Base-by-base conservation (phyloP, 2,329 filamentous ascomycete species). In the Phoma sp. region DNA sequence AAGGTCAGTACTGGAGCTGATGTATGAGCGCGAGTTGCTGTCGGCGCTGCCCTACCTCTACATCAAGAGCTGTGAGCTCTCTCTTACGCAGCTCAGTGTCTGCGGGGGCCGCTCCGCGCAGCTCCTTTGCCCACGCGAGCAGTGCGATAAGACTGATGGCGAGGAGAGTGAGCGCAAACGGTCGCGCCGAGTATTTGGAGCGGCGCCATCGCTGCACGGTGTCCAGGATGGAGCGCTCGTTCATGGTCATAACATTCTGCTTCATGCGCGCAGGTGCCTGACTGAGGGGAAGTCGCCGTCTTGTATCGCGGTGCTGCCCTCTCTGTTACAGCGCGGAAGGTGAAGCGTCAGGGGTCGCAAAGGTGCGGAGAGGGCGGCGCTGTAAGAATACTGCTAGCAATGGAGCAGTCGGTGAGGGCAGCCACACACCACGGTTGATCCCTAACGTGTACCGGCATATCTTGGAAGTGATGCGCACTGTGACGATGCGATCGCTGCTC, bases 101-200 rank as follows among this genome's bases (percentile, higher is more conserved):
- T 8, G 57, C 27, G 27, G 27, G 40, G 13, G 40, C 7, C 18
- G 13, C 32, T 2, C 41, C 39, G 30, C 52, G 51, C 44, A 43
- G 60, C 27, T 55, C 59, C 39, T 64, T 66, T 6, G 61, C 59
- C 66, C 65, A 71, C 38, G 68, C 66, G 24, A 72, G 53, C 47
- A 70, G 37, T n/a, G 61, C 50, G 22, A 74, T 64, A 14, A 66
- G 60, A 13, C 65, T 47, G 5, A 75, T 60, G 30, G 66, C 70
- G 49, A 67, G 57, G 32, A 74, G 60, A 9, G 71, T 75, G 52
- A 73, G 69, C 25, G 66, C 66, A 45, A 75, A 75, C 8, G 72
- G 71, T n/a, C 72, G 71, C 43, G 69, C 69, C 29, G 72, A 75
- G 64, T 69, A 74, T 41, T 65, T 67, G 24, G 63, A 55, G 43